Evolutionary conservation across 2,329 filamentous ascomycete genomes (phyloP).

Genomic region (Scortechinia acanthostroma): DNA sequence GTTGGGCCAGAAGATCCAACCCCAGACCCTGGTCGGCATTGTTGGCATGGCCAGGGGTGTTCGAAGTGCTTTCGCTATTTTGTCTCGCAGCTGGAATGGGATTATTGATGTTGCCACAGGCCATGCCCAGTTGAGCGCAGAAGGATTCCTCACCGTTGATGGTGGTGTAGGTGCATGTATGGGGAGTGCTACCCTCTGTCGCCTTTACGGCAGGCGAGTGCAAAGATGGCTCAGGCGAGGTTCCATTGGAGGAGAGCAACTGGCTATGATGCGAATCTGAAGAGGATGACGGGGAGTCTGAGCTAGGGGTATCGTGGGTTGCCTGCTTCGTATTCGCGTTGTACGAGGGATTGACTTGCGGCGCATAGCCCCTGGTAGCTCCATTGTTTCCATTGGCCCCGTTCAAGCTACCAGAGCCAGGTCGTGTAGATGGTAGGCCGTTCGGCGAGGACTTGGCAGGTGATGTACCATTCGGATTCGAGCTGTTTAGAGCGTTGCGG

Average conservation of each 20-base stretch:
- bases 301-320: slow-evolving; percentile 19
- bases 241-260: slow-evolving; percentile 35
- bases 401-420: too few relatives aligned
- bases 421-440: too few relatives aligned
- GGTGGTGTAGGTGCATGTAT: slow-evolving; percentile 2
- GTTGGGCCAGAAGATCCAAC: slow-evolving; percentile 51
- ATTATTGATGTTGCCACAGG: slow-evolving; percentile 32
- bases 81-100: slow-evolving; percentile 24
- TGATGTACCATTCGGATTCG: neutral
- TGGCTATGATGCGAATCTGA: slow-evolving; percentile 32
- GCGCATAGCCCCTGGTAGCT: neutral
- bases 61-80: neutral
- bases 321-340: neutral
- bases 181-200: slow-evolving; percentile 14
- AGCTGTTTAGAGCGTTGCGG: neutral
- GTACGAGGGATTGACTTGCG: neutral
- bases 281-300: slow-evolving; percentile 35
- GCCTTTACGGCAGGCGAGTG: slow-evolving; percentile 28
- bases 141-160: slow-evolving; percentile 26
- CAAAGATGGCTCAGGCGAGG: slow-evolving; percentile 33
- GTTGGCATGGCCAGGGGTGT: slow-evolving; percentile 11
- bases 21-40: slow-evolving; percentile 29
- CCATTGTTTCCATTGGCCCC: too few relatives aligned
- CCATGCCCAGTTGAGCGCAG: slow-evolving; percentile 30
- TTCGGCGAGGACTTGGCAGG: neutral